Conservation (phyloP, 257 asterid species). For the Capsicum pubescens region DNA sequence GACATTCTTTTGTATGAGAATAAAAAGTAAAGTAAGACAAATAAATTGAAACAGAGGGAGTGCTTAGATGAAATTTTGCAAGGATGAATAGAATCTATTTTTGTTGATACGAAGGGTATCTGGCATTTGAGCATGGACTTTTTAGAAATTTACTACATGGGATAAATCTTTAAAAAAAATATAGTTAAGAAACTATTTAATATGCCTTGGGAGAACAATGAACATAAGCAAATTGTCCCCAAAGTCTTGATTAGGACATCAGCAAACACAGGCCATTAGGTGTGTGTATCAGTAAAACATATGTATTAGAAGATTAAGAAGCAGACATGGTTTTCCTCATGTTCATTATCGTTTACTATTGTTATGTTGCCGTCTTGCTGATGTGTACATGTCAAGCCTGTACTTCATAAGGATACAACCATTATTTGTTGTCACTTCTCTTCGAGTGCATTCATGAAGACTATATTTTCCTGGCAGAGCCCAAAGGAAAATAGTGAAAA, state of each 20-base stretch:
- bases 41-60: no score
- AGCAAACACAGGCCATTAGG: not conserved
- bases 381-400: not conserved
- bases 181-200: no score
- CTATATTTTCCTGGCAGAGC: not conserved
- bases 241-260: not conserved
- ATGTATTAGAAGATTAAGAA: not conserved
- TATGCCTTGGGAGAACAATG: not conserved
- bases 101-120: no score
- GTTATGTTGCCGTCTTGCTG: not conserved
- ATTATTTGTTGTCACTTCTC: not conserved
- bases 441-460: slow-evolving; percentile 5
- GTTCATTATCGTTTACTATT: not conserved
- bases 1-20: no score
- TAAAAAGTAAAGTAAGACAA: no score
- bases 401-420: not conserved
- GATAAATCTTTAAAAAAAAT: no score
- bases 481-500: slow-evolving; percentile 28
- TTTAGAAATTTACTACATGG: no score
- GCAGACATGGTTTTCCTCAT: not conserved
- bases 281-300: not conserved
- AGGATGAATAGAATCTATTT: no score
- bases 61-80: no score
- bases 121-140: no score
- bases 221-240: not conserved